Evolutionary conservation across 2,329 filamentous ascomycete species (phyloP).

Genomic region (Fusarium clavum): DNA sequence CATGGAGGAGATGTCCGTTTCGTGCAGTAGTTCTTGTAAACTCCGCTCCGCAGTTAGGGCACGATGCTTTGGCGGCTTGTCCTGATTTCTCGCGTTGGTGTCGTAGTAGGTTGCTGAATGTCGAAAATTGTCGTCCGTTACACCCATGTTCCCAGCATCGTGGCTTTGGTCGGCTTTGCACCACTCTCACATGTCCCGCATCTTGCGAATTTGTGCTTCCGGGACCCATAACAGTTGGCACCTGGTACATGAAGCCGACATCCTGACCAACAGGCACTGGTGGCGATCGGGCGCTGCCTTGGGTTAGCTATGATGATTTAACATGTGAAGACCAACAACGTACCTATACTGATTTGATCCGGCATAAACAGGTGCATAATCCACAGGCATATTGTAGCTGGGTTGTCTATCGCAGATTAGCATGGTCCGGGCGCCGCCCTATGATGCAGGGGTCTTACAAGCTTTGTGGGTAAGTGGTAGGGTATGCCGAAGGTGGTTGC

Average conservation of each 20-base stretch:
- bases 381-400: constrained; percentile 58
- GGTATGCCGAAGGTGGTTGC: constrained; percentile 52
- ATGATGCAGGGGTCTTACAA: constrained; percentile 50
- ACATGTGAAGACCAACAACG: constrained; percentile 32
- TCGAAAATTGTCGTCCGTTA: constrained; percentile 94
- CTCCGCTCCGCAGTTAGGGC: constrained; percentile 90
- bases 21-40: constrained; percentile 90
- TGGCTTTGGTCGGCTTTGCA: constrained; percentile 86
- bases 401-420: constrained; percentile 49
- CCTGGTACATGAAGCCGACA: constrained; percentile 57
- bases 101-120: constrained; percentile 92
- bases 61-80: constrained; percentile 87
- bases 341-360: constrained; percentile 56
- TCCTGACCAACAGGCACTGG: constrained; percentile 56
- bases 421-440: constrained; percentile 44
- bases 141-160: constrained; percentile 98
- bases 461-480: constrained; percentile 51
- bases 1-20: constrained; percentile 86
- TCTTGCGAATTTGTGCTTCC: constrained; percentile 53
- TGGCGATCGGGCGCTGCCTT: constrained; percentile 53
- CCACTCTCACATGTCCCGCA: constrained; percentile 70
- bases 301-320: constrained; percentile 31
- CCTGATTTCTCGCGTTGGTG: constrained; percentile 96
- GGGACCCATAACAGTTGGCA: constrained; percentile 54
- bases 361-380: constrained; percentile 56